phyloP scores from a whole-genome alignment of 176 grass and related monocot genomes.

The Dactylis glomerata region DNA sequence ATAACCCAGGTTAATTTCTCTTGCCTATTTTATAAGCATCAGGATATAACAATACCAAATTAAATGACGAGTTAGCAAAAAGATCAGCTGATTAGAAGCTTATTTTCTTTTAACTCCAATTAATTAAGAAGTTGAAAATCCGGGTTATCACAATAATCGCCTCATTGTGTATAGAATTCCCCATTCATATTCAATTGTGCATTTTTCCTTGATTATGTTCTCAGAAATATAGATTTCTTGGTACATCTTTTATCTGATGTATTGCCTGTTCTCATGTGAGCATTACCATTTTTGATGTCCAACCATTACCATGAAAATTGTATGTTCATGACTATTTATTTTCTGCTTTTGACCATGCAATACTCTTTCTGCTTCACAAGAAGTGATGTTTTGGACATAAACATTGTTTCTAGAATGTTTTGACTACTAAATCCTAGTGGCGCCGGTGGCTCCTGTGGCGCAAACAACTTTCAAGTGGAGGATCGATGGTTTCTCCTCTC shows the following conservation, averaged over 20 bases:
- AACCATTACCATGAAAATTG: neutral
- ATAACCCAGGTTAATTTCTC: too few species aligned
- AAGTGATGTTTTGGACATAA: neutral
- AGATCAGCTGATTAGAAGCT: too few species aligned
- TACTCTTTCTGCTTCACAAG: neutral
- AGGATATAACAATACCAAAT: too few species aligned
- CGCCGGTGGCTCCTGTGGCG: neutral
- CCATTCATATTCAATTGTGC: conserved; percentile 3
- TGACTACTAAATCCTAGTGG: neutral
- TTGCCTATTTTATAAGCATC: too few species aligned
- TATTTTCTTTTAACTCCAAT: too few species aligned
- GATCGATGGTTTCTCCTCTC: conserved; percentile 41
- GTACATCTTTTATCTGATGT: neutral
- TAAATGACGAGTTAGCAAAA: too few species aligned
- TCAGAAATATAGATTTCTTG: neutral
- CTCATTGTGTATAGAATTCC: conserved; percentile 15
- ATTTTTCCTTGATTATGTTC: neutral
- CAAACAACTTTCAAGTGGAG: conserved; percentile 34
- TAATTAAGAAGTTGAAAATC: too few species aligned
- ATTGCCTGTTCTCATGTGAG: too few species aligned
- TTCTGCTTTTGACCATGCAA: neutral
- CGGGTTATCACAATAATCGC: too few species aligned
- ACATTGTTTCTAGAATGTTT: neutral
- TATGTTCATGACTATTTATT: neutral
- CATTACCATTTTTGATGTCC: neutral